Evolutionary conservation across 164 flowering plant species (phyloP).

Genomic region (Stephania cephalantha): DNA sequence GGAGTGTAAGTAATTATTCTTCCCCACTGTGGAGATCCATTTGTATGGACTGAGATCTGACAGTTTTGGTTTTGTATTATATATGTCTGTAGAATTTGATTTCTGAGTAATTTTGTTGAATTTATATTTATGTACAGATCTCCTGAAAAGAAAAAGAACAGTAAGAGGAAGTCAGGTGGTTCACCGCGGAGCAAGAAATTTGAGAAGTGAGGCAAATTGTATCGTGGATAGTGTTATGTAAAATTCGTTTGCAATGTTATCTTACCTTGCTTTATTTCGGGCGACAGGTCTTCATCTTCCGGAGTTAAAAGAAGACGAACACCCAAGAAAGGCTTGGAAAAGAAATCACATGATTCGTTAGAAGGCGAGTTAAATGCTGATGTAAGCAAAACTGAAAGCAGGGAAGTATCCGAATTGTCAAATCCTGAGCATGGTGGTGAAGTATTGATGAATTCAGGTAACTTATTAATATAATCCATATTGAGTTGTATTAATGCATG

Average conservation of each 20-base stretch:
- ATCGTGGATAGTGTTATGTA: neutral
- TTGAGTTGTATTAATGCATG: neutral
- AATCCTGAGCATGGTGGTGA: conserved; percentile 23
- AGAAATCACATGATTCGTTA: conserved; percentile 17
- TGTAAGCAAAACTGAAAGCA: conserved; percentile 23
- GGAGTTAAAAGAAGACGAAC: conserved; percentile 47
- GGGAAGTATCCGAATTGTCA: conserved; percentile 27
- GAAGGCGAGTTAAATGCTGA: conserved; percentile 15
- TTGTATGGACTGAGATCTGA: neutral
- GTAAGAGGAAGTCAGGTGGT: conserved; percentile 15
- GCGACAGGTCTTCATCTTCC: conserved; percentile 25
- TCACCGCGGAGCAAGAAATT: conserved; percentile 26
- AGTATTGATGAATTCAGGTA: conserved; percentile 34
- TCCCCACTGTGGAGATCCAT: neutral
- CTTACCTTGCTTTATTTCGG: conserved; percentile 3
- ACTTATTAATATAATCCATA: neutral
- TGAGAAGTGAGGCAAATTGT: conserved; percentile 44
- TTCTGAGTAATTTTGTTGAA: neutral
- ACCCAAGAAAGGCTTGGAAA: conserved; percentile 39
- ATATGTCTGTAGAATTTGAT: conserved; percentile 3
- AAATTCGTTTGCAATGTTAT: neutral
- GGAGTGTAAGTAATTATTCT: conserved; percentile 36
- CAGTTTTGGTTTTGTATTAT: neutral
- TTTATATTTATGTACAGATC: conserved; percentile 29
- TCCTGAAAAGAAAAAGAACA: conserved; percentile 28